Evolutionary conservation across 78 protist genomes (phyloP).

Genomic region (Isochrysis galbana): DNA sequence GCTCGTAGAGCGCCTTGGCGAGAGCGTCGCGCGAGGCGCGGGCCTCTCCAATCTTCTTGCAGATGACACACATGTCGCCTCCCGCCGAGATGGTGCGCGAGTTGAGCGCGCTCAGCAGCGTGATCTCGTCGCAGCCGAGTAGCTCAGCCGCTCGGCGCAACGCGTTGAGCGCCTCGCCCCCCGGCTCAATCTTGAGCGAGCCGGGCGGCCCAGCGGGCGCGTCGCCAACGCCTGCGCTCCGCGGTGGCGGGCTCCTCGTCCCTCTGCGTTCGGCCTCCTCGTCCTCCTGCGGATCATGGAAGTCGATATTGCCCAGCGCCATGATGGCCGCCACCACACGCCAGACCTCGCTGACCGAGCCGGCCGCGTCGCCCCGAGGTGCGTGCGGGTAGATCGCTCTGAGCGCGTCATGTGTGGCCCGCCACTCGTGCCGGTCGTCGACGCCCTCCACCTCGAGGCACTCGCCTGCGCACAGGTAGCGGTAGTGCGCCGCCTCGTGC

Average conservation of each 20-base stretch:
- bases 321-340: background rate
- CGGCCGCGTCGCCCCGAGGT: background rate
- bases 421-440: conserved; percentile 52
- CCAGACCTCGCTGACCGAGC: background rate
- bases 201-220: background rate
- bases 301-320: background rate
- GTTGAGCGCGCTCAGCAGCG: background rate
- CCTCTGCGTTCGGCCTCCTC: background rate
- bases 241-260: background rate
- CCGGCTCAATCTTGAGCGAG: background rate
- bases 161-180: background rate
- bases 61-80: background rate
- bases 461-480: background rate
- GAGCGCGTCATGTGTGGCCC: background rate
- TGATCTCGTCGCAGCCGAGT: background rate
- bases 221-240: background rate
- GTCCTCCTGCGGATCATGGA: background rate
- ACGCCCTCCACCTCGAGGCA: background rate
- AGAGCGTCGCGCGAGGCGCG: conserved; percentile 72
- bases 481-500: background rate
- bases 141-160: background rate
- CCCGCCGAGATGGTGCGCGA: background rate
- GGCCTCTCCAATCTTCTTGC: background rate
- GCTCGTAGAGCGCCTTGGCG: conserved; percentile 72
- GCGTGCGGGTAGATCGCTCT: background rate